These are phyloP conservation scores for Aphanomyces invadans DNA, from an alignment of 352 stramenopile species.

Conservation along the genomic window DNA sequence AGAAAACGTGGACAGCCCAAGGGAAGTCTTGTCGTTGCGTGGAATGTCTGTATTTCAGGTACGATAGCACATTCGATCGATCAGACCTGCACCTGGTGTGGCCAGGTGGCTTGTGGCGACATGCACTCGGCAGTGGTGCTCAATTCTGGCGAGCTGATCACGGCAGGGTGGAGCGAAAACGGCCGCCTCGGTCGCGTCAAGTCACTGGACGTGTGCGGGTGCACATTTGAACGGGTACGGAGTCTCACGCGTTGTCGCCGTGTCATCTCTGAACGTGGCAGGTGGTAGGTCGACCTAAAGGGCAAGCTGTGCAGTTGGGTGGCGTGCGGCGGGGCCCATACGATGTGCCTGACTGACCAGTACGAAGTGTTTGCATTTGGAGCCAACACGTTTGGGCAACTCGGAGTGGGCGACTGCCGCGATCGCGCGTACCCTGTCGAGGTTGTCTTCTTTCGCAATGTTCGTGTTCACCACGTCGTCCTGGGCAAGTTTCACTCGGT, in stretches of 20 bases:
- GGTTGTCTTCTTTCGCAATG: conserved; percentile 48
- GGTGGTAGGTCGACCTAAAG: conserved; percentile 17
- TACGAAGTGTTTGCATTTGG: conserved; percentile 47
- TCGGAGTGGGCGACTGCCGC: conserved; percentile 53
- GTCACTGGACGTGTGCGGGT: conserved; percentile 21
- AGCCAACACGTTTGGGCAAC: conserved; percentile 48
- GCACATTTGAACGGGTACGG: conserved; percentile 36
- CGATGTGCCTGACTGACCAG: conserved; percentile 36
- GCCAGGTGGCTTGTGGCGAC: conserved; percentile 47
- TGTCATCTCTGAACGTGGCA: no score
- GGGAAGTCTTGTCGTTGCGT: background rate
- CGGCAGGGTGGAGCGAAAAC: conserved; percentile 49
- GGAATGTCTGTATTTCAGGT: conserved; percentile 35
- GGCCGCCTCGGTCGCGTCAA: conserved; percentile 40
- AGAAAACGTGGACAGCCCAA: conserved; percentile 26
- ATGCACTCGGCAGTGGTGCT: conserved; percentile 50
- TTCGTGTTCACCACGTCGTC: conserved; percentile 36
- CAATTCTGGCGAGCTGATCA: conserved; percentile 39
- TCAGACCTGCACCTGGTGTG: conserved; percentile 36
- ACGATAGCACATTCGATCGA: no score
- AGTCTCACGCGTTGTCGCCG: no score
- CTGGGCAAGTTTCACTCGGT: conserved; percentile 54
- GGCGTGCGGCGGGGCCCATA: conserved; percentile 52
- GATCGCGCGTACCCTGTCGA: conserved; percentile 34
- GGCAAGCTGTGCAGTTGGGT: conserved; percentile 34